These are phyloP conservation scores for Isoetes taiwanensis DNA, from an alignment of 75 land plant species.

Conservation along the genomic window DNA sequence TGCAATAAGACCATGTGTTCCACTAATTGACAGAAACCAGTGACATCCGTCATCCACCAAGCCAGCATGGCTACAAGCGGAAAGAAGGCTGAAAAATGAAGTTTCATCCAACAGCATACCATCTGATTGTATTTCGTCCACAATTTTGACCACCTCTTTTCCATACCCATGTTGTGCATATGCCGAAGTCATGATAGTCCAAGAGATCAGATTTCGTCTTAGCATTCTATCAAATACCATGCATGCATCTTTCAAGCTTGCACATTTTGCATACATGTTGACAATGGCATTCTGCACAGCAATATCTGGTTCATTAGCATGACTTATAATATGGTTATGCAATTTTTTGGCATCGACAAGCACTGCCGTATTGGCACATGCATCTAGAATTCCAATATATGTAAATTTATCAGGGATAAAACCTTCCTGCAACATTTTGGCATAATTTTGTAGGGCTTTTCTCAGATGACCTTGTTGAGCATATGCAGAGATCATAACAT, in stretches of 20 bases:
- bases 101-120: not conserved
- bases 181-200: not conserved
- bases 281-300: slow-evolving; percentile 23
- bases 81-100: not conserved
- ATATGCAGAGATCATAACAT: slow-evolving; percentile 19
- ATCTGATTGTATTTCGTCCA: not conserved
- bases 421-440: slow-evolving; percentile 12
- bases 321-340: not conserved
- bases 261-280: slow-evolving; percentile 34
- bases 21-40: not conserved
- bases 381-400: slow-evolving; percentile 6
- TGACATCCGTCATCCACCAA: no score
- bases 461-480: not conserved
- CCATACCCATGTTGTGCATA: not conserved
- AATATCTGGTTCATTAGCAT: slow-evolving; percentile 8
- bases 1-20: not conserved
- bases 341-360: not conserved
- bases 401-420: slow-evolving; percentile 16
- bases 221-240: slow-evolving; percentile 24
- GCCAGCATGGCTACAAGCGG: not conserved
- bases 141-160: not conserved
- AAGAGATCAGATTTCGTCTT: slow-evolving; percentile 21
- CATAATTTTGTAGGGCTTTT: slow-evolving; percentile 8
- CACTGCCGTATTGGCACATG: not conserved
- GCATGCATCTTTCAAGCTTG: slow-evolving; percentile 20